These are phyloP conservation scores for Elsinoe perseae DNA, from an alignment of 2,329 filamentous ascomycete genomes.

Conservation along the genomic window DNA sequence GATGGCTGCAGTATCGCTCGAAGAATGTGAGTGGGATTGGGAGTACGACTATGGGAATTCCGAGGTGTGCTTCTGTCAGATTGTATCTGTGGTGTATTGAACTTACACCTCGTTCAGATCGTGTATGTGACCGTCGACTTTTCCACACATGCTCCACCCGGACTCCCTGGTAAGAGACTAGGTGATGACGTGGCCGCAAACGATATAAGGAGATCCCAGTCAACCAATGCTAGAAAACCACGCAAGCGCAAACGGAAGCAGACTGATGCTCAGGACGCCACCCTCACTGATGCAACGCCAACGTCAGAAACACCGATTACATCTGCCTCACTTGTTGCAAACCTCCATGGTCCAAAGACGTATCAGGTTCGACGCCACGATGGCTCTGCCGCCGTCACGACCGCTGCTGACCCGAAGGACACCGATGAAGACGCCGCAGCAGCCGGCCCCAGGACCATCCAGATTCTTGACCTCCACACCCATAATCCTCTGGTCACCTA, in stretches of 20 bases:
- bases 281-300: background rate
- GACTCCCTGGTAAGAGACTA: slow-evolving; percentile 17
- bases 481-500: slow-evolving; percentile 71
- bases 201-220: slow-evolving; percentile 9
- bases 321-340: background rate
- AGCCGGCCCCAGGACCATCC: slow-evolving; percentile 41
- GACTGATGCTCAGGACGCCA: slow-evolving; percentile 5
- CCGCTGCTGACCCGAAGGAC: slow-evolving; percentile 19
- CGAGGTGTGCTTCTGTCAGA: slow-evolving; percentile 26
- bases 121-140: slow-evolving; percentile 56
- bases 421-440: slow-evolving; percentile 24
- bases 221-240: slow-evolving; percentile 11
- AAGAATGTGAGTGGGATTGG: no score
- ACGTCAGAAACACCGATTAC: background rate
- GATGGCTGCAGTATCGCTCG: no score
- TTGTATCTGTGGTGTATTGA: slow-evolving; percentile 58
- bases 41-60: slow-evolving; percentile 33
- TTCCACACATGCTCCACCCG: slow-evolving; percentile 34
- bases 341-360: background rate
- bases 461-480: slow-evolving; percentile 77
- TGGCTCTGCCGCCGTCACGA: background rate
- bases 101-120: slow-evolving; percentile 48
- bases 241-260: slow-evolving; percentile 10
- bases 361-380: background rate
- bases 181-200: background rate